phyloP scores from a whole-genome alignment of 2,329 filamentous ascomycete species.

The Cladosporium phlei region DNA sequence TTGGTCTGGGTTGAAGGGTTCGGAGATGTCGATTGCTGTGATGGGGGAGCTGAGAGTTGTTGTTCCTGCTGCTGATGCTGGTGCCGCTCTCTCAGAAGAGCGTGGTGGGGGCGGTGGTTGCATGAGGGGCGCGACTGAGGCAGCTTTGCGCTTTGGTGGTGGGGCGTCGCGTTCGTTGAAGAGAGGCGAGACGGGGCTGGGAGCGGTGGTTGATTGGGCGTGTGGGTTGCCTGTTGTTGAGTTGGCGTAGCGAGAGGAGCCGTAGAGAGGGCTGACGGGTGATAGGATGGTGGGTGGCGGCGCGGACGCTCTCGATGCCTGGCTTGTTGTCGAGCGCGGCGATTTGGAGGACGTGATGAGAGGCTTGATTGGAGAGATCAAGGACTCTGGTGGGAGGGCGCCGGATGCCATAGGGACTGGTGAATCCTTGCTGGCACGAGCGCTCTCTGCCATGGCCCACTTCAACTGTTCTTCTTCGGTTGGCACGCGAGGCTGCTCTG shows the following conservation, averaged over 20 bases:
- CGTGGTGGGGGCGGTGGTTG: slow-evolving; percentile 9
- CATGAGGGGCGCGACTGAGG: neutral
- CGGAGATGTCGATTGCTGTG: slow-evolving; percentile 28
- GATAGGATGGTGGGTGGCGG: slow-evolving; percentile 9
- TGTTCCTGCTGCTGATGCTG: neutral
- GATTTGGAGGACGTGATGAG: neutral
- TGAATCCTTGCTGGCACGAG: neutral
- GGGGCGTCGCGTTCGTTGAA: slow-evolving; percentile 9
- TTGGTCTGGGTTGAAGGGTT: slow-evolving; percentile 34
- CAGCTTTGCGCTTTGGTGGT: slow-evolving; percentile 11
- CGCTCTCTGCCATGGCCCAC: slow-evolving; percentile 34
- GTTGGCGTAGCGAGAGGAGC: neutral
- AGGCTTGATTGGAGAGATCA: slow-evolving; percentile 16
- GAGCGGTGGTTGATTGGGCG: slow-evolving; percentile 1
- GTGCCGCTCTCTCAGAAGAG: slow-evolving; percentile 5
- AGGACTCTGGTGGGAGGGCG: slow-evolving; percentile 8
- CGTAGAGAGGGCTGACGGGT: slow-evolving; percentile 7
- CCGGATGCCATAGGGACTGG: slow-evolving; percentile 2
- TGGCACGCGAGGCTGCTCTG: slow-evolving; percentile 12
- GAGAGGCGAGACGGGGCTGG: slow-evolving; percentile 12
- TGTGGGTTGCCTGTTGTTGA: neutral
- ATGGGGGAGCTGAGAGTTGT: slow-evolving; percentile 15
- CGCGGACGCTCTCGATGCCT: neutral
- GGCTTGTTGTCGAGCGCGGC: neutral
- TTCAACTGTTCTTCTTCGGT: slow-evolving; percentile 35